Evolutionary conservation across 768 basidiomycete genomes (phyloP), one percentile per base, ranked within the genome.

Genomic region (Calvatia gigantea): DNA sequence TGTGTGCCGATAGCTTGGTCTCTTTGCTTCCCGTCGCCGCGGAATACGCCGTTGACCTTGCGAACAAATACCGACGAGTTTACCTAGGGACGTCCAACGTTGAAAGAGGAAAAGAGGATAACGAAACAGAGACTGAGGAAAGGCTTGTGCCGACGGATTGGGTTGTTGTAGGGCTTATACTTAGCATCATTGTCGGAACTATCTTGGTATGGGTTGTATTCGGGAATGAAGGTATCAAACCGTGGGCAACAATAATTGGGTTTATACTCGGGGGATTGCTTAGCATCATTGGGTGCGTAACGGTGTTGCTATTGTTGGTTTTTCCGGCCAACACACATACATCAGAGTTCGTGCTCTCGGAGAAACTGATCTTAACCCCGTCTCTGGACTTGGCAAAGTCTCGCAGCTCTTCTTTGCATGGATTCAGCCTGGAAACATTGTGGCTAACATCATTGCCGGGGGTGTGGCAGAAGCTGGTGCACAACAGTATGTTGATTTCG

Each of bases 391-490:
- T 32, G 96, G 96, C 1, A 98, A 98, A 70, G 86, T 98, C 59
- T 93, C 90, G 19, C 96, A 98, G 64, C 77, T 98, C 15, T 77
- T 97, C 57, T 98, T 98, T 62, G 94, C 94, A 6, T 87, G 95
- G 77, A 81, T 97, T 37, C 93, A 95, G 65, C 94, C 94, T 2
- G 91, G 92, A 21, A 96, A 96, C 64, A 84, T 97, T 17, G 92
- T 97, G n/a, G 96, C 96, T 1, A 98, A 98, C 65, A 90, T 98
- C 64, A 92, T 98, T 42, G 96, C 96, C 1, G 95, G 95, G 3
- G 94, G 93, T 28, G 92, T 97, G n/a, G 89, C 93, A 2, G 94
- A 95, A 72, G 93, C 93, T 33, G 93, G 93, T n/a, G 93, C 93
- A 25, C 87, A 87, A 70, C 93, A 95, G 89, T 92, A 65, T 58